Percentiles rank a stretch among this genome's conserved stretches.
These are phyloP conservation scores for Xylaria sp. DNA, from an alignment of 2,329 filamentous ascomycete species.

Conservation along the genomic window DNA sequence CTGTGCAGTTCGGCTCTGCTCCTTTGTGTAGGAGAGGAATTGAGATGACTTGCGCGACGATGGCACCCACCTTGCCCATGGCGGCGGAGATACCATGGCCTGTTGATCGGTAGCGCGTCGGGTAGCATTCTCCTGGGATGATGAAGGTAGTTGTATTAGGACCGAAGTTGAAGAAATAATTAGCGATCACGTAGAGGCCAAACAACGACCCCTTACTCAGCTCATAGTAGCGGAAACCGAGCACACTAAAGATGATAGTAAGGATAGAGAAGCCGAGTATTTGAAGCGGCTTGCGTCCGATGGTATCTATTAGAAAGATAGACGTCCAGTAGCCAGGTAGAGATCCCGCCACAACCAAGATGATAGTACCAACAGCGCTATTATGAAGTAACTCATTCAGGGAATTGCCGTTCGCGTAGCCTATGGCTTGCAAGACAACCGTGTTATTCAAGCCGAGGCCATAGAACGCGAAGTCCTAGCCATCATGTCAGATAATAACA, in stretches of 20 bases:
- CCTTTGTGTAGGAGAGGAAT: slow-evolving; percentile 71
- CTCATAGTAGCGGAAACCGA: slow-evolving; percentile 68
- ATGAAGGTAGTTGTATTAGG: slow-evolving; percentile 75
- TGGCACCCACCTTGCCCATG: slow-evolving; percentile 74
- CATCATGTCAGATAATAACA: slow-evolving; percentile 30
- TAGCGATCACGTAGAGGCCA: slow-evolving; percentile 70
- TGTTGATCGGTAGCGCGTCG: slow-evolving; percentile 70
- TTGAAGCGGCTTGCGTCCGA: slow-evolving; percentile 83
- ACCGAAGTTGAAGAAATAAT: slow-evolving; percentile 75
- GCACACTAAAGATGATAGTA: slow-evolving; percentile 69
- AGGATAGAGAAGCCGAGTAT: slow-evolving; percentile 70
- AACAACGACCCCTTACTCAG: slow-evolving; percentile 63
- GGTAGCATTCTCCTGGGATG: slow-evolving; percentile 72
- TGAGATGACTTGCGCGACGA: slow-evolving; percentile 73
- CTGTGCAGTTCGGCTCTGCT: slow-evolving; percentile 60
- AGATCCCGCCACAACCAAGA: slow-evolving; percentile 79
- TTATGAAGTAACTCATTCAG: slow-evolving; percentile 78
- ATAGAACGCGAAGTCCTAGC: slow-evolving; percentile 73
- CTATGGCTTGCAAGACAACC: slow-evolving; percentile 77
- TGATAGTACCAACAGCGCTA: slow-evolving; percentile 80
- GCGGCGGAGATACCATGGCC: slow-evolving; percentile 75
- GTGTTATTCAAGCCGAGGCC: slow-evolving; percentile 80
- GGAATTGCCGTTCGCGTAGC: slow-evolving; percentile 71
- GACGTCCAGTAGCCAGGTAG: slow-evolving; percentile 85
- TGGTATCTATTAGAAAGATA: slow-evolving; percentile 76